Evolutionary conservation across 352 stramenopile species (phyloP).

Genomic region (Pythium apleroticum): DNA sequence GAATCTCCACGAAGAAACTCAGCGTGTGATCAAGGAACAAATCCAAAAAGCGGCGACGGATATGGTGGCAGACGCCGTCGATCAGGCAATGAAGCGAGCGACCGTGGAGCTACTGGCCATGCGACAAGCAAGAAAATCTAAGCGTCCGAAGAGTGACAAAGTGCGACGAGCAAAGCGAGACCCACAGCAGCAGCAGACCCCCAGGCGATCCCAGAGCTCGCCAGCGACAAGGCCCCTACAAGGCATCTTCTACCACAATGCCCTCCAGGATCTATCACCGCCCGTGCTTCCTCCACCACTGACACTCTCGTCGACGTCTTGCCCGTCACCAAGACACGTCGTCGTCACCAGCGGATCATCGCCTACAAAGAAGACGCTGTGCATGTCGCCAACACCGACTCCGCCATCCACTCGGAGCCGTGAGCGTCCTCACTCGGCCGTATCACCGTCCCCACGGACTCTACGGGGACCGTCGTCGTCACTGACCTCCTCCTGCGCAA

Average conservation of each 20-base stretch:
- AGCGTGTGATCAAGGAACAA: not conserved
- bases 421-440: not conserved
- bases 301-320: slow-evolving; percentile 2
- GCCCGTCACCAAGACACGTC: slow-evolving; percentile 13
- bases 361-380: not conserved
- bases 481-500: slow-evolving; percentile 9
- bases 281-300: slow-evolving; percentile 25
- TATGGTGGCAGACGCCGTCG: slow-evolving; percentile 1
- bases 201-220: slow-evolving; percentile 5
- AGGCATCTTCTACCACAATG: slow-evolving; percentile 36
- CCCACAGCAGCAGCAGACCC: not conserved
- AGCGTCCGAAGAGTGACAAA: not conserved
- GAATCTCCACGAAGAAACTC: slow-evolving; percentile 3
- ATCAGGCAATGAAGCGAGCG: slow-evolving; percentile 6
- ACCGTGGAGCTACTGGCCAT: not conserved
- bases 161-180: not conserved
- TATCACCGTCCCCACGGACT: slow-evolving; percentile 9
- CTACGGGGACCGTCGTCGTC: not conserved
- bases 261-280: slow-evolving; percentile 25
- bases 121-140: not conserved
- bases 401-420: not conserved
- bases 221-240: slow-evolving; percentile 7
- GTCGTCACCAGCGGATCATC: not conserved
- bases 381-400: slow-evolving; percentile 4
- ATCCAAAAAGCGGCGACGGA: not conserved